Evolutionary conservation across 1,284 basidiomycete species (phyloP), one percentile per base, ranked within the genome.

Genomic region (Melanopsichium pennsylvanicum): DNA sequence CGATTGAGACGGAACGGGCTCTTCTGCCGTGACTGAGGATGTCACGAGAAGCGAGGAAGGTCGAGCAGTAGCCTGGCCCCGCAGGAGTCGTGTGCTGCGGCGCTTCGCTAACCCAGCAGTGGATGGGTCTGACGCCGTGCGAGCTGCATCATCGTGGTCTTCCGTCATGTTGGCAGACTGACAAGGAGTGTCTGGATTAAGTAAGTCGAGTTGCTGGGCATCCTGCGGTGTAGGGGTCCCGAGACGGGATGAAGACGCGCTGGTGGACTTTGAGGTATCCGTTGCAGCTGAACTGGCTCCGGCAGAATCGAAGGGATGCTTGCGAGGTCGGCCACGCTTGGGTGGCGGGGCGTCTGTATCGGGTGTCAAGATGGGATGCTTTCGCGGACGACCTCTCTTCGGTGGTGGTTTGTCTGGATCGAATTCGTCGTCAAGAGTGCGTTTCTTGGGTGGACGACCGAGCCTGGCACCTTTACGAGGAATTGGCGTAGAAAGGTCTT

Each of bases 321-420:
- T 34, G 12, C 32, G 42, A 25, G 42, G 31, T 2, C 42, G 19
- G 18, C 21, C 42, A 12, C 32, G 33, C 25, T 46, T 36, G 2
- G 32, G 19, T 19, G 34, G 7, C 16, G 35, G 21, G 21, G 18
- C n/a, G 19, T 41, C 19, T 3, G 27, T 15, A 32, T 26, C 27
- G 33, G 42, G 29, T 44, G 26, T 19, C 21, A 4, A 7, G 27
- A 36, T 11, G 9, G 42, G 59, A 21, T 42, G 22, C 39, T 63
- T 51, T 13, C 49, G 43, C 22, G 57, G 57, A 27, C 57, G 56
- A 13, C 56, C 56, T 35, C 47, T 23, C 19, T 44, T 63, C 2
- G 29, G 38, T 5, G 36, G 31, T 18, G 40, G 46, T 12, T 37
- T 48, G 18, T 51, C 40, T 3, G 43, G 26, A 22, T 29, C 27